Evolutionary conservation across 176 grass and related monocot genomes (phyloP).

Genomic region (Hordeum marinum): DNA sequence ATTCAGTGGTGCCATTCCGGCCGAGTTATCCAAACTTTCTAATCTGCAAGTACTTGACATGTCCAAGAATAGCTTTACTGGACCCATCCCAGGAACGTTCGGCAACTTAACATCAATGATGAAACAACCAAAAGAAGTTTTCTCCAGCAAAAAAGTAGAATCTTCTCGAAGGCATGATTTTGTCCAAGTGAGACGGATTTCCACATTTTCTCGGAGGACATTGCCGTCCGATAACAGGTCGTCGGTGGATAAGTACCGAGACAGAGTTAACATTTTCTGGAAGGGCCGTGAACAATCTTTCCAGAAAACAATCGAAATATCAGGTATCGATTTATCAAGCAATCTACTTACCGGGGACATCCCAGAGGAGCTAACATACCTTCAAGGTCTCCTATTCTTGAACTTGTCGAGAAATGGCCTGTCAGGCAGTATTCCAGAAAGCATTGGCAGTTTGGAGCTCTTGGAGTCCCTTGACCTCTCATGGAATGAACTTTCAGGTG

Average conservation of each 20-base stretch:
- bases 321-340: too few species aligned
- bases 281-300: too few species aligned
- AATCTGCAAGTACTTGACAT: conserved; percentile 43
- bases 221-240: not conserved
- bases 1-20: conserved; percentile 34
- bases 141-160: not conserved
- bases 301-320: too few species aligned
- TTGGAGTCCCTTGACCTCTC: too few species aligned
- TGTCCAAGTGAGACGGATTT: not conserved
- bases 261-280: not conserved
- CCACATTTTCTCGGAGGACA: not conserved
- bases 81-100: conserved; percentile 30
- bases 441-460: too few species aligned
- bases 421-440: too few species aligned
- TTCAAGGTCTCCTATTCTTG: too few species aligned
- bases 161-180: not conserved
- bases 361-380: too few species aligned
- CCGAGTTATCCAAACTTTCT: conserved; percentile 1
- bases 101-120: conserved; percentile 35
- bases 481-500: too few species aligned
- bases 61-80: conserved; percentile 29
- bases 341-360: too few species aligned
- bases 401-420: too few species aligned
- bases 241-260: not conserved
- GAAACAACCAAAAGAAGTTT: not conserved